Evolutionary conservation across 257 asterid species (phyloP).

Genomic region (Osmanthus fragrans): DNA sequence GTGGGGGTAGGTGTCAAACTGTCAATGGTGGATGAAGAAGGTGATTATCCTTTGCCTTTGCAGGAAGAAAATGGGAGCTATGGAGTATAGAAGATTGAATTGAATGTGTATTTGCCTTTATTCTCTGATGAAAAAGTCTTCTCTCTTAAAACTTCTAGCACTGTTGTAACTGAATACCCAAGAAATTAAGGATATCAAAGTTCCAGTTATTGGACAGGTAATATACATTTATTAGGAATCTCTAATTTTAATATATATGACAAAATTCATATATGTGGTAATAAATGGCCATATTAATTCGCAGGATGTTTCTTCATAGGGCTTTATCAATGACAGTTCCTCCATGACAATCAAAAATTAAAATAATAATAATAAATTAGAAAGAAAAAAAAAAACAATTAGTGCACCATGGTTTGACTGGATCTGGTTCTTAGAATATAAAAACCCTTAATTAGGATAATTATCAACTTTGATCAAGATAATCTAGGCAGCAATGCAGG

Average conservation of each 20-base stretch:
- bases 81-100: conserved; percentile 5
- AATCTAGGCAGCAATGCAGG: neutral
- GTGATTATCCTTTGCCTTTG: conserved; percentile 41
- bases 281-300: conserved; percentile 10
- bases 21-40: neutral
- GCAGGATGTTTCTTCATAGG: conserved; percentile 1
- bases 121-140: conserved; percentile 32
- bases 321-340: conserved; percentile 33
- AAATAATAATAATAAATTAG: neutral
- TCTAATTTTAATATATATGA: neutral
- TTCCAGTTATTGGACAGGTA: conserved; percentile 40
- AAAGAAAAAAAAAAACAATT: neutral
- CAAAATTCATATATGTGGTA: conserved; percentile 13
- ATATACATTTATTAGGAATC: conserved; percentile 34
- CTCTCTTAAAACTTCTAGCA: conserved; percentile 3
- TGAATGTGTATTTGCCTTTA: conserved; percentile 40
- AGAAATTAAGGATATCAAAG: conserved; percentile 24
- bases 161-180: conserved; percentile 47
- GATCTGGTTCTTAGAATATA: conserved; percentile 19
- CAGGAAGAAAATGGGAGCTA: conserved; percentile 34
- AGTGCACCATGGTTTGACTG: conserved; percentile 28
- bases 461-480: no score
- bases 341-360: no score
- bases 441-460: neutral
- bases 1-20: neutral